Conservation (phyloP, 805 yeast genomes). For the Spathaspora hagerdaliae region DNA sequence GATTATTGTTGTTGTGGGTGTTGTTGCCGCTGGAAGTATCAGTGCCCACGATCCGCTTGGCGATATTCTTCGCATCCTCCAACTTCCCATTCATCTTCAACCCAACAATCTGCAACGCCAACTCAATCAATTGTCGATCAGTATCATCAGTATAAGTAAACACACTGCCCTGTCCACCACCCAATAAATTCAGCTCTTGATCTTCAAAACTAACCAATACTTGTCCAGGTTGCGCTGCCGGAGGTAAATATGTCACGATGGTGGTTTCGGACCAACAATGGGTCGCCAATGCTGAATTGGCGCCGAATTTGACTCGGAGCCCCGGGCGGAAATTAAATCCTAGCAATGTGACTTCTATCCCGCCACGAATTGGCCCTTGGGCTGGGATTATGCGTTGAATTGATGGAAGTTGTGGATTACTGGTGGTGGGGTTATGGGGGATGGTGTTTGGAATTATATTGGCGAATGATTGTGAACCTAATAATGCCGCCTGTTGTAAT, state of each 20-base stretch:
- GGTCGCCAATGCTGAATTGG: conserved; percentile 71
- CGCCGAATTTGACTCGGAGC: conserved; percentile 80
- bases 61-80: conserved; percentile 93
- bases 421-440: background rate
- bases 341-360: conserved; percentile 86
- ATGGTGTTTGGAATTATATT: background rate
- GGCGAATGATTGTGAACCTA: conserved; percentile 2
- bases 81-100: conserved; percentile 93
- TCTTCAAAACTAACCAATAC: conserved; percentile 81
- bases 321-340: conserved; percentile 88
- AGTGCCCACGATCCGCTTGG: conserved; percentile 81
- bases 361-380: conserved; percentile 95
- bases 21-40: conserved; percentile 18
- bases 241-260: conserved; percentile 89
- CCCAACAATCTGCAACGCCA: conserved; percentile 95
- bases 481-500: conserved; percentile 1
- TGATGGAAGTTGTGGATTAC: conserved; percentile 37
- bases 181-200: conserved; percentile 32
- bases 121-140: conserved; percentile 88
- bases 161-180: conserved; percentile 25
- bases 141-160: conserved; percentile 95
- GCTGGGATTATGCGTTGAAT: conserved; percentile 91
- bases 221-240: conserved; percentile 85
- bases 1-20: background rate
- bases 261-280: conserved; percentile 97